Conservation (phyloP, 257 asterid species). For the Nicotiana noctiflora region DNA sequence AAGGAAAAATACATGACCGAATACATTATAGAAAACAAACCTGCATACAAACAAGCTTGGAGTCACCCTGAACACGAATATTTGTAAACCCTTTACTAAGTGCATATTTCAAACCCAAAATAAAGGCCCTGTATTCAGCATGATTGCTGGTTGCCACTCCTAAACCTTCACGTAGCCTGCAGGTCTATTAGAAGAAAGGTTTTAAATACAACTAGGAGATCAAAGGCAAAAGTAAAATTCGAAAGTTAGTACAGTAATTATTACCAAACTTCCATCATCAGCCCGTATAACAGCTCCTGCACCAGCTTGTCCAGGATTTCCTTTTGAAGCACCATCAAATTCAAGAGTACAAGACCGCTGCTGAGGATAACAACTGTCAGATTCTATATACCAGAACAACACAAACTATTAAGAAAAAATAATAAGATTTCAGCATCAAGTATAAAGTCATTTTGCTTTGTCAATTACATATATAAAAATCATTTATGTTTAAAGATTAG, state of each 20-base stretch:
- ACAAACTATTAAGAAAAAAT: not conserved
- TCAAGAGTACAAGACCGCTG: slow-evolving; percentile 83
- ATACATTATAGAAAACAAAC: slow-evolving; percentile 23
- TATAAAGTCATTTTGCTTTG: not conserved
- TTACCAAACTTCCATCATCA: slow-evolving; percentile 82
- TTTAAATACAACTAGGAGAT: not conserved
- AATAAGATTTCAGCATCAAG: not conserved
- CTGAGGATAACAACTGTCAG: slow-evolving; percentile 17
- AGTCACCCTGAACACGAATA: slow-evolving; percentile 92
- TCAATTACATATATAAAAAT: not conserved
- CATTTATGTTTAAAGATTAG: not conserved
- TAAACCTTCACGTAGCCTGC: slow-evolving; percentile 90
- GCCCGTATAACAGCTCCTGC: slow-evolving; percentile 91
- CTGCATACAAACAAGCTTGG: slow-evolving; percentile 99
- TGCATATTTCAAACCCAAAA: slow-evolving; percentile 81
- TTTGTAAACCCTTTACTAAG: slow-evolving; percentile 77
- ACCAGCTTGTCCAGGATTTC: slow-evolving; percentile 98
- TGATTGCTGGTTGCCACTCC: slow-evolving; percentile 84
- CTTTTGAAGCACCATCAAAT: slow-evolving; percentile 96
- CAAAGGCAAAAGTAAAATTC: slow-evolving; percentile 1
- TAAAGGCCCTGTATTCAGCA: slow-evolving; percentile 93
- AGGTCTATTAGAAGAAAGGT: slow-evolving; percentile 44
- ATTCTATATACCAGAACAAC: not conserved
- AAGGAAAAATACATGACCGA: not conserved
- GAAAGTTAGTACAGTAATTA: slow-evolving; percentile 4